Conservation (phyloP, 371 early-diverging fungal genomes). For the Capillidium heterosporum region DNA sequence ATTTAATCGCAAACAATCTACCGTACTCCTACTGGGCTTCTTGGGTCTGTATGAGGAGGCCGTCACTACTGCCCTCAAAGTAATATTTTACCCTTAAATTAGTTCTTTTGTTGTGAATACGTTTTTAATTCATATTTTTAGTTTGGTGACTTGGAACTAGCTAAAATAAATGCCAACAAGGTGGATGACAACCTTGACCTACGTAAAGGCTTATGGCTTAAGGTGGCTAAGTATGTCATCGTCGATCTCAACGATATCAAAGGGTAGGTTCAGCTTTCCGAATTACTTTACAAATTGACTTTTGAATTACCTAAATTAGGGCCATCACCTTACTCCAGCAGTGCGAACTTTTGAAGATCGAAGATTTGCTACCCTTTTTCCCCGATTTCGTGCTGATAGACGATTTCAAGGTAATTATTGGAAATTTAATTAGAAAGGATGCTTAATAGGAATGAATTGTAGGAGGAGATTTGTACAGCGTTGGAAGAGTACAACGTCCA, state of each 20-base stretch:
- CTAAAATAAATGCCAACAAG: slow-evolving; percentile 75
- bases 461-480: slow-evolving; percentile 62
- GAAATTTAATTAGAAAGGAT: too few species aligned
- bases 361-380: slow-evolving; percentile 88
- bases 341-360: slow-evolving; percentile 70
- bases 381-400: slow-evolving; percentile 88
- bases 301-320: slow-evolving; percentile 14
- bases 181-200: slow-evolving; percentile 64
- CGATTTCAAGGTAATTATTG: slow-evolving; percentile 55
- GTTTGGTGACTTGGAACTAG: slow-evolving; percentile 69
- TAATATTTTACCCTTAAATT: slow-evolving; percentile 12
- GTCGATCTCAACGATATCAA: slow-evolving; percentile 63
- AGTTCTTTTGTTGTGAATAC: not conserved
- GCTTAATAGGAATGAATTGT: not conserved
- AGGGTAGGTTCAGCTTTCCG: slow-evolving; percentile 19
- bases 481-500: slow-evolving; percentile 69
- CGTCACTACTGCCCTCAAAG: slow-evolving; percentile 61
- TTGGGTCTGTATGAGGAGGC: slow-evolving; percentile 77
- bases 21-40: slow-evolving; percentile 63
- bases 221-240: slow-evolving; percentile 77
- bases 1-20: slow-evolving; percentile 48
- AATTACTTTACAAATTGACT: not conserved
- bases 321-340: slow-evolving; percentile 67
- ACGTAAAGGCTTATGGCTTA: slow-evolving; percentile 77
- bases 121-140: slow-evolving; percentile 10